Conservation (phyloP, 257 asterid species). For the Solanum virginianum region DNA sequence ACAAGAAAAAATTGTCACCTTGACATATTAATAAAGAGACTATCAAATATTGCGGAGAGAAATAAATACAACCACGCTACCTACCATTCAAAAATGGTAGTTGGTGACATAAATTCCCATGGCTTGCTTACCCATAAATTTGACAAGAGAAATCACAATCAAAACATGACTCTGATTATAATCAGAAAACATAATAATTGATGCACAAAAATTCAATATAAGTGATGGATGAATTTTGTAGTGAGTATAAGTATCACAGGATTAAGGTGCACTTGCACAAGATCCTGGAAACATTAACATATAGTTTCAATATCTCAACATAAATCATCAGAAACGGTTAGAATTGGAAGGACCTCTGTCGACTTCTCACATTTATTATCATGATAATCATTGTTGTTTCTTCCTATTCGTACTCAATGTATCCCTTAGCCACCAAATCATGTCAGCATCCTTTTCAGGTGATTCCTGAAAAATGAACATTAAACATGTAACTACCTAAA, state of each 20-base stretch:
- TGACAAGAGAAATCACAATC: background rate
- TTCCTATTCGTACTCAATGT: constrained; percentile 89
- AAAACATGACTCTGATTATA: constrained; percentile 51
- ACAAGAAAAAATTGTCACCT: background rate
- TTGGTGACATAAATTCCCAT: constrained; percentile 97
- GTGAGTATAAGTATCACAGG: constrained; percentile 78
- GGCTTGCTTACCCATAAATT: constrained; percentile 91
- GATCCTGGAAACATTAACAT: constrained; percentile 44
- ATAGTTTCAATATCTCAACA: constrained; percentile 12
- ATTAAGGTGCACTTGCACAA: constrained; percentile 54
- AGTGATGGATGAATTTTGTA: constrained; percentile 95
- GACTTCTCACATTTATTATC: constrained; percentile 70
- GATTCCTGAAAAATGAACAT: constrained; percentile 40
- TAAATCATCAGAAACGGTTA: background rate
- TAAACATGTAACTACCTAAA: too few species aligned
- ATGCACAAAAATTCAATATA: constrained; percentile 95
- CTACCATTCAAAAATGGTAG: constrained; percentile 95
- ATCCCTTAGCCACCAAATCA: constrained; percentile 78
- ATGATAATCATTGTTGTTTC: constrained; percentile 98
- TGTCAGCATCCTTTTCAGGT: constrained; percentile 90
- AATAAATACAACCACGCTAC: constrained; percentile 4
- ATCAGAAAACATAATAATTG: constrained; percentile 94
- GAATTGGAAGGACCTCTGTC: background rate
- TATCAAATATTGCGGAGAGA: background rate
- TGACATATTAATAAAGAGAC: background rate